A percentile compares a stretch with the other conserved stretches of the same genome.
phyloP scores from a whole-genome alignment of 2,329 filamentous ascomycete genomes.

The Akanthomyces dipterigenus region DNA sequence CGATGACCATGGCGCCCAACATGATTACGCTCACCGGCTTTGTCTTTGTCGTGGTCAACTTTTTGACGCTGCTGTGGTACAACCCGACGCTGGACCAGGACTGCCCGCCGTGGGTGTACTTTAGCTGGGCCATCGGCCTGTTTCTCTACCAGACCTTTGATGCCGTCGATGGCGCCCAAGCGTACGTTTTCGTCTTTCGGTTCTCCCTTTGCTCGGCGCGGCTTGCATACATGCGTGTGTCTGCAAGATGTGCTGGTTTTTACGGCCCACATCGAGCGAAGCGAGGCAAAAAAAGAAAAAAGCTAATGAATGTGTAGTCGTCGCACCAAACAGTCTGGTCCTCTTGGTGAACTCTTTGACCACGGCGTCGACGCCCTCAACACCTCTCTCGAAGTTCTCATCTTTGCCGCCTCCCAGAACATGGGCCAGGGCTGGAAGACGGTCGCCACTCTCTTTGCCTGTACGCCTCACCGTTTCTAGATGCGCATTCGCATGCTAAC shows the following conservation, averaged over 20 bases:
- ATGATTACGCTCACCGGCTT: constrained; percentile 88
- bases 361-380: constrained; percentile 97
- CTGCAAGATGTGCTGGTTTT: not conserved
- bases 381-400: constrained; percentile 83
- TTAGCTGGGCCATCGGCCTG: constrained; percentile 78
- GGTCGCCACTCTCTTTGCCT: constrained; percentile 73
- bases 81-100: constrained; percentile 90
- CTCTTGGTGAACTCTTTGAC: constrained; percentile 92
- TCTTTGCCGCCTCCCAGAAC: constrained; percentile 90
- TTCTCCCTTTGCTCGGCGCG: not conserved
- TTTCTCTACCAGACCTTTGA: constrained; percentile 99
- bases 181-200: constrained; percentile 47
- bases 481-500: constrained; percentile 12
- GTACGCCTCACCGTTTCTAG: constrained; percentile 37
- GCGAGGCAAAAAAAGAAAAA: not conserved
- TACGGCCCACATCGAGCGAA: constrained; percentile 1
- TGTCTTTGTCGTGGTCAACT: constrained; percentile 79
- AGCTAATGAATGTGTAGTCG: constrained; percentile 43
- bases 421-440: constrained; percentile 90
- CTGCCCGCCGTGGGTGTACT: constrained; percentile 93
- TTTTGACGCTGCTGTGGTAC: constrained; percentile 91
- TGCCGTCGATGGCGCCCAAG: constrained; percentile 89
- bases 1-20: constrained; percentile 87
- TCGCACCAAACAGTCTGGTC: constrained; percentile 85
- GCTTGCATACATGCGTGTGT: not conserved